phyloP scores from a whole-genome alignment of 1,284 basidiomycete genomes.

The Schizophyllum amplum region DNA sequence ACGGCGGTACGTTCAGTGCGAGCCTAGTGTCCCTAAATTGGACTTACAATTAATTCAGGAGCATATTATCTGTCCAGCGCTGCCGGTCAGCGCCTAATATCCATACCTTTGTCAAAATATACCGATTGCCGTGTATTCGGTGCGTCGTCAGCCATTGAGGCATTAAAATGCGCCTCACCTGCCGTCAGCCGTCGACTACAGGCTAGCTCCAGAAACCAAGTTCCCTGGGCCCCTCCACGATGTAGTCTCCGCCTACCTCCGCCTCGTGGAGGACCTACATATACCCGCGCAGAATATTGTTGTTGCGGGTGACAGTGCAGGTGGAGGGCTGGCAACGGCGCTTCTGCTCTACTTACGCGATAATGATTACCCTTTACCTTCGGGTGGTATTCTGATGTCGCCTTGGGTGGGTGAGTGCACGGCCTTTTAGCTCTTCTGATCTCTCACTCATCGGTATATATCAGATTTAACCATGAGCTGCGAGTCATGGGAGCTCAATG shows the following conservation, averaged over 20 bases:
- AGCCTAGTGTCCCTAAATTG: neutral
- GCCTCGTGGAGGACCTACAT: conserved; percentile 82
- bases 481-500: conserved; percentile 95
- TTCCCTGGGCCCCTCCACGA: conserved; percentile 96
- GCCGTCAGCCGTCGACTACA: conserved; percentile 82
- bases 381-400: conserved; percentile 80
- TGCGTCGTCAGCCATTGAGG: conserved; percentile 27
- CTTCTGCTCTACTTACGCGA: conserved; percentile 90
- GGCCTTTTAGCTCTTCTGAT: too few relatives aligned
- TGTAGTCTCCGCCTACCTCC: conserved; percentile 79
- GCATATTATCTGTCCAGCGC: conserved; percentile 94
- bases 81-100: conserved; percentile 88
- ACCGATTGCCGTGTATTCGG: conserved; percentile 93
- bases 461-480: conserved; percentile 93
- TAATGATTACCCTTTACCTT: conserved; percentile 73
- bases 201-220: conserved; percentile 88
- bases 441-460: neutral
- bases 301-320: conserved; percentile 88
- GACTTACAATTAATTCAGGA: conserved; percentile 33
- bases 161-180: neutral
- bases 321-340: conserved; percentile 83
- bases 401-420: conserved; percentile 90
- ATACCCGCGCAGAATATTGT: conserved; percentile 90
- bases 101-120: conserved; percentile 87
- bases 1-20: conserved; percentile 61